Conservation (phyloP, 1,284 basidiomycete species). For the Sutorius eximius region DNA sequence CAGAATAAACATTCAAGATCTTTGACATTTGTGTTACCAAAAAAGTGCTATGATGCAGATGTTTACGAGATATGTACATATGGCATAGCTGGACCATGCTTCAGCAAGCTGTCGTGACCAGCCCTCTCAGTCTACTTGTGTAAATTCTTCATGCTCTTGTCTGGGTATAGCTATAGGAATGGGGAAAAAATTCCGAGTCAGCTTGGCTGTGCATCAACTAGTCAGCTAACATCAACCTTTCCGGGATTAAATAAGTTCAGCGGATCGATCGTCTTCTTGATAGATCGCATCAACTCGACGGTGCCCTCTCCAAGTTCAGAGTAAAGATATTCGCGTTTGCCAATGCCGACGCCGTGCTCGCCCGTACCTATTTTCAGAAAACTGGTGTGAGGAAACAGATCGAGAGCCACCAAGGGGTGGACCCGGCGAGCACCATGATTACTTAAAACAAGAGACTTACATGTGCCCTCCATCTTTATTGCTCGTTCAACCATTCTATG, state of each 20-base stretch:
- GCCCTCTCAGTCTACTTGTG: slow-evolving; percentile 2
- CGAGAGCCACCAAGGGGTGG: background rate
- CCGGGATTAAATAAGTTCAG: slow-evolving; percentile 82
- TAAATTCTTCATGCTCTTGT: slow-evolving; percentile 25
- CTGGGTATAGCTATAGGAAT: slow-evolving; percentile 23
- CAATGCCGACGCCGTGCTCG: slow-evolving; percentile 89
- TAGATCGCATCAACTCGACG: slow-evolving; percentile 79
- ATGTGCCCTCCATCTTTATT: slow-evolving; percentile 75
- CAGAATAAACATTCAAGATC: background rate
- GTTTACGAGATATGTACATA: background rate
- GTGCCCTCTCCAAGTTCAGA: slow-evolving; percentile 83
- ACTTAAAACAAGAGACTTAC: slow-evolving; percentile 37
- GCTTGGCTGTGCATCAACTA: background rate
- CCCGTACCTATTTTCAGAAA: slow-evolving; percentile 58
- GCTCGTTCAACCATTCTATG: slow-evolving; percentile 72
- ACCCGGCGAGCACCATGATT: background rate
- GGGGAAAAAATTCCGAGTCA: background rate
- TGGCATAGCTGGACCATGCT: background rate
- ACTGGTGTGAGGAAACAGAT: background rate
- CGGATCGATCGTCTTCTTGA: slow-evolving; percentile 80
- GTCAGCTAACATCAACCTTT: slow-evolving; percentile 51
- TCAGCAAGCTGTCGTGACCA: background rate
- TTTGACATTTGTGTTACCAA: too few relatives aligned
- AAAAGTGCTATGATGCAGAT: too few relatives aligned
- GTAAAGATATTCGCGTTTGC: slow-evolving; percentile 73